Base-by-base conservation (phyloP, 768 basidiomycete genomes). In the Lactarius indigo region DNA sequence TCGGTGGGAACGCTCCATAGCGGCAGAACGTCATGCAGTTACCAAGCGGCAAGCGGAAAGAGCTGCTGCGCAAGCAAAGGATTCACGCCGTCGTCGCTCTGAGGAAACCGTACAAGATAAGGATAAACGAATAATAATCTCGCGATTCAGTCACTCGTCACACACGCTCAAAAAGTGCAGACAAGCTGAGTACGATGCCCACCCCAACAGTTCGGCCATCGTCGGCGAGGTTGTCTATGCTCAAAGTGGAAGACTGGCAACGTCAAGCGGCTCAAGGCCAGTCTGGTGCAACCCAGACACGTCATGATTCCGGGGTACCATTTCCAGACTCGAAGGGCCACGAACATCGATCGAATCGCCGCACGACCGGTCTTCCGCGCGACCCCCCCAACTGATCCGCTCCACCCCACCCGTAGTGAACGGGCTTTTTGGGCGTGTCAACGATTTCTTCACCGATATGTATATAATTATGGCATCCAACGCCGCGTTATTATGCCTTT, bases 221-320 rank as follows among this genome's bases (percentile, higher is more conserved):
- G 41, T 85, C 88, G 54, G 86, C 84, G 71, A 85, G 89, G 57
- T 75, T 88, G 75, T 91, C 90, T 50, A 85, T 83, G 74, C 76
- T 92, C 80, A 91, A 92, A 74, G 91, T 93, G 47, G 89, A 92
- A 75, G 91, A 92, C 74, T 93, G 92, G 91, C 87, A 91, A 76
- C 83, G 84, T 71, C 91, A 92, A 74, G 80, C 85, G 61, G 83
- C 85, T 55, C 74, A 75, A 26, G 71, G 67, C 18, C 71, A 70
- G 58, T 65, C 64, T 20, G 52, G 68, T 58, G 52, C 61, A 39
- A 39, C 69, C 54, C 69, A 59, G 13, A 44, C 68, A 31, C 72
- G 74, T 55, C 68, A 70, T 17, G 76, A 65, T 76, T 75, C 78
- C 13, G 79, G 77, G 20, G 85, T 89, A 58, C 87, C 87, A 26